phyloP scores from a whole-genome alignment of 371 early-diverging fungal genomes.

The Mortierella sp. region DNA sequence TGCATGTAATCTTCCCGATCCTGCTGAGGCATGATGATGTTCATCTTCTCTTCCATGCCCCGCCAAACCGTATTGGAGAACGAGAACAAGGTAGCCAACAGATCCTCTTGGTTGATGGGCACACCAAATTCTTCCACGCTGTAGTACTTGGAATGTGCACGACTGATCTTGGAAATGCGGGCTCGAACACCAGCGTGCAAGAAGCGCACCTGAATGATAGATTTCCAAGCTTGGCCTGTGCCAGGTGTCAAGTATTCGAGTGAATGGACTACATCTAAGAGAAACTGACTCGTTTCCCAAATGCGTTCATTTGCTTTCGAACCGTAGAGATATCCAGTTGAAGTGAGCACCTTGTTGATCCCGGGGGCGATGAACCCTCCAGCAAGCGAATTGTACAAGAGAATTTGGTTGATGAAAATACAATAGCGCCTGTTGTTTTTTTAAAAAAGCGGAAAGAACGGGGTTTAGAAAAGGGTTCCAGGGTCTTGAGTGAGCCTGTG shows the following conservation, averaged over 20 bases:
- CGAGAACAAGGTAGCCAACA: slow-evolving; percentile 24
- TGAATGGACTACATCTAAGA: slow-evolving; percentile 24
- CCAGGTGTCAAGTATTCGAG: slow-evolving; percentile 23
- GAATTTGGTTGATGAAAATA: slow-evolving; percentile 12
- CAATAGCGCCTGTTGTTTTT: slow-evolving; percentile 27
- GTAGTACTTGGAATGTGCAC: slow-evolving; percentile 28
- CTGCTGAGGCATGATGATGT: slow-evolving; percentile 15
- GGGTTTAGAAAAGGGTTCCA: too few relatives aligned
- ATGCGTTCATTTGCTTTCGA: slow-evolving; percentile 24
- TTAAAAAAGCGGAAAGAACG: too few relatives aligned
- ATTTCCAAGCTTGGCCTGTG: slow-evolving; percentile 27
- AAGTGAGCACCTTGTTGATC: slow-evolving; percentile 37
- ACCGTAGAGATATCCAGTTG: slow-evolving; percentile 33
- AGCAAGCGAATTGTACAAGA: slow-evolving; percentile 24
- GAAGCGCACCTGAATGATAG: slow-evolving; percentile 32
- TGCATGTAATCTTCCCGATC: slow-evolving; percentile 41
- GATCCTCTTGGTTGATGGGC: slow-evolving; percentile 51
- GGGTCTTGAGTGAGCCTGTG: too few relatives aligned
- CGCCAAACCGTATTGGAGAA: slow-evolving; percentile 31
- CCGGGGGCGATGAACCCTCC: slow-evolving; percentile 27
- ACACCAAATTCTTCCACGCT: slow-evolving; percentile 30
- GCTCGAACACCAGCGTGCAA: slow-evolving; percentile 34
- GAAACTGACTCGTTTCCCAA: slow-evolving; percentile 27
- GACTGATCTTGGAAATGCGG: slow-evolving; percentile 16
- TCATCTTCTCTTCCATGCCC: slow-evolving; percentile 26